A percentile compares a stretch with the other conserved stretches of the same genome.
These are phyloP conservation scores for Kodamaea alishanica DNA, from an alignment of 1,139 yeast species.

Conservation along the genomic window DNA sequence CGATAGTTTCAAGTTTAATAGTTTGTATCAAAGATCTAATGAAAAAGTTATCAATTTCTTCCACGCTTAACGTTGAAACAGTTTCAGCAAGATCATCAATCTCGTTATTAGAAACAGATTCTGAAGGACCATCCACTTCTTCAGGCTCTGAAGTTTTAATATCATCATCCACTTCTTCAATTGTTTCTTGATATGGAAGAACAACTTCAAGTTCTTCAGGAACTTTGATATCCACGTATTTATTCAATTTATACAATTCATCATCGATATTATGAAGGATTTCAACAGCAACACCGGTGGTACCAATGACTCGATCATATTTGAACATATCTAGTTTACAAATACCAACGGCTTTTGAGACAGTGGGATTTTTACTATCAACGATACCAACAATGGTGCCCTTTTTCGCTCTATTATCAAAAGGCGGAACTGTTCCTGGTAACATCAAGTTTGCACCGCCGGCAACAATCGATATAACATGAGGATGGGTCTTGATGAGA, in stretches of 20 bases:
- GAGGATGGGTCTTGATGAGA: conserved; percentile 63
- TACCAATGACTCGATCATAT: conserved; percentile 45
- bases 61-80: conserved; percentile 43
- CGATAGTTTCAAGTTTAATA: conserved; percentile 54
- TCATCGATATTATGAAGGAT: conserved; percentile 56
- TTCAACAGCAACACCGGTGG: conserved; percentile 65
- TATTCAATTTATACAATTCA: conserved; percentile 45
- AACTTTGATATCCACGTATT: conserved; percentile 39
- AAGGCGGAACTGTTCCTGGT: conserved; percentile 84
- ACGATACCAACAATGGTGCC: conserved; percentile 74
- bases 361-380: conserved; percentile 54
- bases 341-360: conserved; percentile 73
- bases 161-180: conserved; percentile 7
- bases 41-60: conserved; percentile 79
- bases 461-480: conserved; percentile 58
- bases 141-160: conserved; percentile 11
- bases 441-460: conserved; percentile 90
- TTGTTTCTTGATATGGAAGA: conserved; percentile 6
- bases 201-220: conserved; percentile 21
- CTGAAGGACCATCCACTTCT: conserved; percentile 4
- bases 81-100: conserved; percentile 27
- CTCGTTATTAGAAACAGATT: background rate
- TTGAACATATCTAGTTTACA: conserved; percentile 51
- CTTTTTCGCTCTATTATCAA: conserved; percentile 43
- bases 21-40: conserved; percentile 66